Evolutionary conservation across 208 protist species (phyloP).

Genomic region (Acanthamoeba lenticulata): DNA sequence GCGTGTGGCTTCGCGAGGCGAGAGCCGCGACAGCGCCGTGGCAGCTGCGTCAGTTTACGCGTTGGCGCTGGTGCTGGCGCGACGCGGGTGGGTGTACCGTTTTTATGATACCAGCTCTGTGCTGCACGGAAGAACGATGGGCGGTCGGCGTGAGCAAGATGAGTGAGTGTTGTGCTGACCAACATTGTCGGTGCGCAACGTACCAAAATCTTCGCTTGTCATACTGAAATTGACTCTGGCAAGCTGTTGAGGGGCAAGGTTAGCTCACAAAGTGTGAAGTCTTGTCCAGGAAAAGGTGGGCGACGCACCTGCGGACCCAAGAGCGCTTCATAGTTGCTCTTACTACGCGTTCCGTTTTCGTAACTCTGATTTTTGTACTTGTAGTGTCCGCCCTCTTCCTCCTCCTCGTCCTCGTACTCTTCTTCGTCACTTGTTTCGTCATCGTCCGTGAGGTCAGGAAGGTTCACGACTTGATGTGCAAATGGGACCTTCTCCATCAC

Average conservation of each 20-base stretch:
- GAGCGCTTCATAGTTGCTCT: not conserved
- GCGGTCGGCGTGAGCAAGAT: not conserved
- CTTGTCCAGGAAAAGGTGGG: not conserved
- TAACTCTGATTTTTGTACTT: slow-evolving; percentile 35
- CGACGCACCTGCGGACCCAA: not conserved
- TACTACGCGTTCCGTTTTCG: not conserved
- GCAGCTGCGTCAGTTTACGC: not conserved
- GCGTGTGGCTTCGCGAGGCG: not conserved
- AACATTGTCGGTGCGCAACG: not conserved
- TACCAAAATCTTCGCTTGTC: slow-evolving; percentile 1
- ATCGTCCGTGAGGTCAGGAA: not conserved
- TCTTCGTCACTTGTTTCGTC: not conserved
- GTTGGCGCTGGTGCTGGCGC: not conserved
- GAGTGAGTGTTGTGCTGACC: not conserved
- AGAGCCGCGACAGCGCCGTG: not conserved
- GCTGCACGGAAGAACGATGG: not conserved
- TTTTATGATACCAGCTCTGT: slow-evolving; percentile 14
- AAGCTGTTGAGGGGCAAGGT: not conserved
- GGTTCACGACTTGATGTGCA: too few relatives aligned
- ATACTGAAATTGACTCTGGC: not conserved
- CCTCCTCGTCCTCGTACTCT: not conserved
- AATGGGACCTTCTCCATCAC: too few relatives aligned
- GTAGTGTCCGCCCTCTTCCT: not conserved
- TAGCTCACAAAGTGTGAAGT: not conserved
- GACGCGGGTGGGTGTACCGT: not conserved